Base-by-base conservation (phyloP, 306 rosid genomes). In the Lithocarpus polystachyus region DNA sequence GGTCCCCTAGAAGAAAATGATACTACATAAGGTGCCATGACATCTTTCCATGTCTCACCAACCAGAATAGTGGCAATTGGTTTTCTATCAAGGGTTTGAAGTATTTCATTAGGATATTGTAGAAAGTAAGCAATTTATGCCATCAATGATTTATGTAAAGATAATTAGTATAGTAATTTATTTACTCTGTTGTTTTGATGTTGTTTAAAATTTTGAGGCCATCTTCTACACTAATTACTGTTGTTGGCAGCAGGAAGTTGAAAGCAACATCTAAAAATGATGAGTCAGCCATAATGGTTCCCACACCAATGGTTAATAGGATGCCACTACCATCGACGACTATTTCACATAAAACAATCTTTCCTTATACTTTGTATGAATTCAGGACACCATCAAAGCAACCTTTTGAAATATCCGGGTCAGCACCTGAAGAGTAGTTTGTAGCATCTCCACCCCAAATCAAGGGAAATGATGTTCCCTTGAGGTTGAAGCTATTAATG, bases 371-470 rank as follows among this genome's bases (percentile, higher is more conserved):
- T 77, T 28, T 37, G 61, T 20, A 23, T 33, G 81, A 75, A 75
- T 81, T 79, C 81, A 78, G 18, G 40, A 17, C 11, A 12, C 56
- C 76, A 0, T 14, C 2, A 2, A 19, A 9, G 61, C 88, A 85
- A 15, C 19, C 20, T 56, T 57, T 82, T 67, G 88, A 65, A 17
- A 55, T 55, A 1, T 5, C 77, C 18, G 48, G 5, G 73, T 71
- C 60, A 33, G 70, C 45, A 5, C 79, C 85, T 1, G 78, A 70
- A 24, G 81, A 85, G 81, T 56, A 74, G 72, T 84, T 84, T 73
- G 84, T 82, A 48, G 85, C 87, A 56, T 85, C 83, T 62, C 86
- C 88, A 37, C 74, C 88, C 86, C 74, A 82, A 23, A 82, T 79
- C 71, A 82, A 37, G 18, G 86, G 86, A 59, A n/a, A 72, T 4